Evolutionary conservation across 768 basidiomycete species (phyloP).

Genomic region (Tylopilus sp.): DNA sequence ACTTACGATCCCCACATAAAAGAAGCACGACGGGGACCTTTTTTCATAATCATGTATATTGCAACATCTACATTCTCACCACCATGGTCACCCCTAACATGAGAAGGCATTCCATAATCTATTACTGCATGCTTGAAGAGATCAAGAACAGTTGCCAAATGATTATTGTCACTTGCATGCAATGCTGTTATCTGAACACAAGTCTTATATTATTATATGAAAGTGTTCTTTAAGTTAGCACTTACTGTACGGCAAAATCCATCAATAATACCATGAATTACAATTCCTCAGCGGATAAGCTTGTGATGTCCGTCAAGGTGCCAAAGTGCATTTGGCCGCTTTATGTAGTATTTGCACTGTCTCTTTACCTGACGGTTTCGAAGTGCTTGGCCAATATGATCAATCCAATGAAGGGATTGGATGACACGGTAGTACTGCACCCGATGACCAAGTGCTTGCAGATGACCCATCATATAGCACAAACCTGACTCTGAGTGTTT

Average conservation of each 20-base stretch:
- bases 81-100: background rate
- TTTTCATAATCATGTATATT: background rate
- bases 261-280: background rate
- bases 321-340: background rate
- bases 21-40: background rate
- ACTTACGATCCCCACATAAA: background rate
- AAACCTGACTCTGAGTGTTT: background rate
- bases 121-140: background rate
- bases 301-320: conserved; percentile 29
- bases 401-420: background rate
- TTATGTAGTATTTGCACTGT: conserved; percentile 7
- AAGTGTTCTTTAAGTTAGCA: too few relatives aligned
- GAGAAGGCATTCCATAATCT: background rate
- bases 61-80: background rate
- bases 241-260: background rate
- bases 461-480: background rate
- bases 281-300: conserved; percentile 11
- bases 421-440: background rate
- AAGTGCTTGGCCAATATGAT: background rate
- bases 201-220: too few relatives aligned
- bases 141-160: background rate
- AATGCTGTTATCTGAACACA: background rate
- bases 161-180: background rate
- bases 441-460: background rate
- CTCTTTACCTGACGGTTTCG: background rate